Conservation (phyloP, 108 stramenopile genomes). For the Licmophora abbreviata region DNA sequence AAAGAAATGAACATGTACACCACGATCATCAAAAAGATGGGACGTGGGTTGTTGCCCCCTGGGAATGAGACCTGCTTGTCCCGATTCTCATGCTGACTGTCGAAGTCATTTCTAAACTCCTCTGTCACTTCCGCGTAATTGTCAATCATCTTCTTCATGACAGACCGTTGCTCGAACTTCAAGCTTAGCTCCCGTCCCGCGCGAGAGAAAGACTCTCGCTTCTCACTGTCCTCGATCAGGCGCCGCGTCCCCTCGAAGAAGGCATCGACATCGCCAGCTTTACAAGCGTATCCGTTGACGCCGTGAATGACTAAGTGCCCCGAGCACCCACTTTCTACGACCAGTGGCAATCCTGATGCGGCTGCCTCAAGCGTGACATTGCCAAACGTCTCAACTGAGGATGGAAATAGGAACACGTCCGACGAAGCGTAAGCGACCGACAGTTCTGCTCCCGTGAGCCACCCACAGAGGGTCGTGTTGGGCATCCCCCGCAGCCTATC, state of each 20-base stretch:
- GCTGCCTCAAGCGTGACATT: constrained; percentile 81
- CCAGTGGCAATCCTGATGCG: constrained; percentile 74
- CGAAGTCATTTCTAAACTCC: constrained; percentile 36
- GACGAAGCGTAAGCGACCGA: constrained; percentile 55
- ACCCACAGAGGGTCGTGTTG: constrained; percentile 47
- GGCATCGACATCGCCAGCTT: constrained; percentile 30
- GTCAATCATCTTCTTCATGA: constrained; percentile 38
- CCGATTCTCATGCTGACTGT: constrained; percentile 41
- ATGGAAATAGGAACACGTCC: constrained; percentile 82
- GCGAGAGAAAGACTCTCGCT: constrained; percentile 20
- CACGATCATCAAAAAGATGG: constrained; percentile 19
- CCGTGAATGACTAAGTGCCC: constrained; percentile 51
- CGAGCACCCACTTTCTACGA: constrained; percentile 63
- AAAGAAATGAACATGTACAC: too few relatives aligned
- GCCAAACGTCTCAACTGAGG: constrained; percentile 77
- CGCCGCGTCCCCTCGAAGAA: constrained; percentile 32
- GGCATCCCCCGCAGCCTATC: constrained; percentile 32
- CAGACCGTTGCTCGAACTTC: constrained; percentile 30
- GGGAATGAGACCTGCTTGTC: constrained; percentile 36
- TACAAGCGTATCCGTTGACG: constrained; percentile 42
- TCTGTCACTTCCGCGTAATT: constrained; percentile 40
- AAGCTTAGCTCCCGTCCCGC: constrained; percentile 17
- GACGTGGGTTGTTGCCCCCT: constrained; percentile 30
- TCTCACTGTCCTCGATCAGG: constrained; percentile 23
- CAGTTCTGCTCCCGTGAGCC: constrained; percentile 54